Evolutionary conservation across 106 monocot genomes (phyloP).

Genomic region (Dioscorea alata): DNA sequence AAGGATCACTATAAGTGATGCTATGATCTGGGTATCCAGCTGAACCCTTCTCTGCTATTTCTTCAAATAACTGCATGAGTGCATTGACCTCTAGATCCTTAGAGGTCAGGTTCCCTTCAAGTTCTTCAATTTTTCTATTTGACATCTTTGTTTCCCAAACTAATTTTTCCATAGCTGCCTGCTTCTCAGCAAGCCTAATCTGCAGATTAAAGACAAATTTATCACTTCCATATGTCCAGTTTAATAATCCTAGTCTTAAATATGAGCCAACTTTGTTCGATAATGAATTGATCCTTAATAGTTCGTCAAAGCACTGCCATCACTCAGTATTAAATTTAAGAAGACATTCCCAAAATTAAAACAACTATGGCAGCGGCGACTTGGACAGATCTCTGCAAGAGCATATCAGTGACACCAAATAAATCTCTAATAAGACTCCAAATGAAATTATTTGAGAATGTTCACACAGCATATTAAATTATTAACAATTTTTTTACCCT

Average conservation of each 20-base stretch:
- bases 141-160: constrained; percentile 70
- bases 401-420: too few species aligned
- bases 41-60: constrained; percentile 38
- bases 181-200: constrained; percentile 93
- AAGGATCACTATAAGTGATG: constrained; percentile 21
- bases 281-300: background rate
- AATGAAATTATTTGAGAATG: too few species aligned
- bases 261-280: background rate
- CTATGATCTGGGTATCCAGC: constrained; percentile 18
- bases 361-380: too few species aligned
- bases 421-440: too few species aligned
- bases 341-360: background rate
- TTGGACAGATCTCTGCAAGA: too few species aligned
- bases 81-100: constrained; percentile 61
- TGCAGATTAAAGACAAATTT: constrained; percentile 8
- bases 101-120: constrained; percentile 45
- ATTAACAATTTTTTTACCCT: too few species aligned
- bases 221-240: background rate
- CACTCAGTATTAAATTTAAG: background rate
- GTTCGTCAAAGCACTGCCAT: background rate
- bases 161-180: constrained; percentile 77
- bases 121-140: constrained; percentile 72
- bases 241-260: too few species aligned
- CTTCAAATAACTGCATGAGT: constrained; percentile 54
- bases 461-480: too few species aligned